Conservation (phyloP, 2,329 filamentous ascomycete species). For the Alternaria rosae region DNA sequence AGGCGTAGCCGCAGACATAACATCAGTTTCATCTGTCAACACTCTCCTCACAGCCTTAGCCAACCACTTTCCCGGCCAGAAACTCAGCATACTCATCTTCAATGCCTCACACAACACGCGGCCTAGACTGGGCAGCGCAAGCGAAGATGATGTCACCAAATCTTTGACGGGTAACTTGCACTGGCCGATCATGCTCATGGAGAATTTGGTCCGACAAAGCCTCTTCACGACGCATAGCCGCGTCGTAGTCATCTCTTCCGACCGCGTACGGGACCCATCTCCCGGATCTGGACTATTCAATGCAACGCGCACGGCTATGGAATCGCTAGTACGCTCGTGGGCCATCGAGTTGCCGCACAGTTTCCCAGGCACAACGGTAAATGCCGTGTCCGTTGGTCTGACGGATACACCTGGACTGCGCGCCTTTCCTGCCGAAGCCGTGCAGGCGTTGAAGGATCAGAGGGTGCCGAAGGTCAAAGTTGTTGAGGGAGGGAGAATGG, state of each 20-base stretch:
- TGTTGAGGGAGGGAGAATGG: conserved; percentile 30
- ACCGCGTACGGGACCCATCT: conserved; percentile 24
- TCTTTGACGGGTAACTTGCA: conserved; percentile 18
- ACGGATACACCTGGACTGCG: conserved; percentile 35
- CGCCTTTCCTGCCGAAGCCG: conserved; percentile 15
- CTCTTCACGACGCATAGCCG: conserved; percentile 3
- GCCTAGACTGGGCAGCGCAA: conserved; percentile 14
- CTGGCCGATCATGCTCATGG: conserved; percentile 23
- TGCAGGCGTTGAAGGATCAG: conserved; percentile 25
- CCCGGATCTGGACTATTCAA: conserved; percentile 25
- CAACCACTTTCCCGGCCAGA: conserved; percentile 19
- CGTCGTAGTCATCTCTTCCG: conserved; percentile 31
- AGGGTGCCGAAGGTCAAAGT: conserved; percentile 31
- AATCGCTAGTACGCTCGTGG: conserved; percentile 31
- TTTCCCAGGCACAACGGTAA: conserved; percentile 38
- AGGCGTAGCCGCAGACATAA: conserved; percentile 35
- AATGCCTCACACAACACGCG: conserved; percentile 23
- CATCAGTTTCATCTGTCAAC: conserved; percentile 18
- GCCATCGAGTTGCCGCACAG: conserved; percentile 29
- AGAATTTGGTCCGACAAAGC: conserved; percentile 22
- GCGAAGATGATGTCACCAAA: conserved; percentile 18
- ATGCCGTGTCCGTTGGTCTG: conserved; percentile 38
- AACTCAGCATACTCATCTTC: conserved; percentile 36
- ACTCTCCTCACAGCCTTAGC: conserved; percentile 18
- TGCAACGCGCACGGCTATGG: conserved; percentile 31